Conservation (phyloP, 148 eudicot species). For the Hydrangea macrophylla region DNA sequence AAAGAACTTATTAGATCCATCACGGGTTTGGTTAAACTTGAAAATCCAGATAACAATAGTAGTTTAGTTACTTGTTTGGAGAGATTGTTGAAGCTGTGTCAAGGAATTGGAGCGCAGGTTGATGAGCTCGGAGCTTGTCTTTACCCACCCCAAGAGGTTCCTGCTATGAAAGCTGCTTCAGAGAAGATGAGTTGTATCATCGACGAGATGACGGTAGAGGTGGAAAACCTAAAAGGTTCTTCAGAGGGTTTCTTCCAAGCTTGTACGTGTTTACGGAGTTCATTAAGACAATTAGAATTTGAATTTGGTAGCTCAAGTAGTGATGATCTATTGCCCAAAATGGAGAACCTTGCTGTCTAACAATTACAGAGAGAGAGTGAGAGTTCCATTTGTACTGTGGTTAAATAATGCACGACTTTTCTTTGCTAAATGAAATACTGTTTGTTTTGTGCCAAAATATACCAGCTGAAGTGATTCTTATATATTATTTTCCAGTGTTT, state of each 20-base stretch:
- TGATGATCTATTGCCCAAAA: conserved; percentile 31
- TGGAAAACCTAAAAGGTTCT: conserved; percentile 39
- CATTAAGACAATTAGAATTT: conserved; percentile 36
- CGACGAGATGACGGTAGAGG: conserved; percentile 47
- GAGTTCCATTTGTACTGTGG: background rate
- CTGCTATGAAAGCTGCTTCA: conserved; percentile 47
- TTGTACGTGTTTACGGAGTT: conserved; percentile 34
- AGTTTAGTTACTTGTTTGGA: conserved; percentile 48
- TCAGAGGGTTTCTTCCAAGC: conserved; percentile 47
- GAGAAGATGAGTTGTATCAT: conserved; percentile 32
- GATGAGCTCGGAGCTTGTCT: conserved; percentile 95
- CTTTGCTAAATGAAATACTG: too few species aligned
- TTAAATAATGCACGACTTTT: background rate
- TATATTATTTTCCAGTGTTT: background rate
- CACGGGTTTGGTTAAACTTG: conserved; percentile 54
- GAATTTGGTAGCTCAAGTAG: conserved; percentile 26
- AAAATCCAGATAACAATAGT: conserved; percentile 23
- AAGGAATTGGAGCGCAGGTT: conserved; percentile 53
- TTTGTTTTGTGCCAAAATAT: too few species aligned
- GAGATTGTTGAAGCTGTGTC: conserved; percentile 60
- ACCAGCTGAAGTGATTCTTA: too few species aligned
- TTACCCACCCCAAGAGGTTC: conserved; percentile 83
- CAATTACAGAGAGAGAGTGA: conserved; percentile 17
- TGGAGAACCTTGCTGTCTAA: conserved; percentile 48
- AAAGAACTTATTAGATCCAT: conserved; percentile 79